Percentiles rank a stretch among this genome's conserved stretches.
phyloP scores from a whole-genome alignment of 2,329 filamentous ascomycete species.

The Colletotrichum nymphaeae region DNA sequence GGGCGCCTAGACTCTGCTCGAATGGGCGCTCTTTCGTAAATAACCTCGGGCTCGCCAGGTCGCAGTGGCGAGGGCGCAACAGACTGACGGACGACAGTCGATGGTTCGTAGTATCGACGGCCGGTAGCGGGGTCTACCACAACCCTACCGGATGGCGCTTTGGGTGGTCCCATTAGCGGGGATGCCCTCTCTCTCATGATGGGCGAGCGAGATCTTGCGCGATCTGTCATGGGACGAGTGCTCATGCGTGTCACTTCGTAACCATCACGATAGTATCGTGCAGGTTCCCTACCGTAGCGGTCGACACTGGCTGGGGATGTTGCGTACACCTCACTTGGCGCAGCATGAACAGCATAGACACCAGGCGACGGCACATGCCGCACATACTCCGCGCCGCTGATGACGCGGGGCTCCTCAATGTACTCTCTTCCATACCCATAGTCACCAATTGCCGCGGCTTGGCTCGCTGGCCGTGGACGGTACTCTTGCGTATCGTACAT shows the following conservation, averaged over 20 bases:
- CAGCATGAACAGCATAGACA: slow-evolving; percentile 50
- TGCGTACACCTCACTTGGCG: slow-evolving; percentile 50
- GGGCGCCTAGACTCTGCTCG: slow-evolving; percentile 64
- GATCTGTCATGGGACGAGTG: slow-evolving; percentile 60
- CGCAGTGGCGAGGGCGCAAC: slow-evolving; percentile 57
- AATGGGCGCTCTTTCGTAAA: slow-evolving; percentile 74
- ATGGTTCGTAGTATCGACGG: slow-evolving; percentile 77
- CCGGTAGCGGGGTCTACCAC: slow-evolving; percentile 82
- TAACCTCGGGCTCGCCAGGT: slow-evolving; percentile 62
- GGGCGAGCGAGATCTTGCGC: slow-evolving; percentile 61
- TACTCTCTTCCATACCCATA: slow-evolving; percentile 48
- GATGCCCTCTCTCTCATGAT: slow-evolving; percentile 55
- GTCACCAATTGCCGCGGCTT: slow-evolving; percentile 4
- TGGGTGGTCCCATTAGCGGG: slow-evolving; percentile 62
- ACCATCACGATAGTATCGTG: slow-evolving; percentile 57
- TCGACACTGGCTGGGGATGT: slow-evolving; percentile 56
- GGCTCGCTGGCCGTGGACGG: slow-evolving; percentile 40
- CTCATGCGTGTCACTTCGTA: slow-evolving; percentile 57
- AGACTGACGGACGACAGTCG: slow-evolving; percentile 61
- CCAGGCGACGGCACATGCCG: slow-evolving; percentile 52
- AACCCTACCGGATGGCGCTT: slow-evolving; percentile 72
- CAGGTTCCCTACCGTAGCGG: slow-evolving; percentile 52
- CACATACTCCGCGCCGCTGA: slow-evolving; percentile 47
- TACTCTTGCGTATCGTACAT: slow-evolving; percentile 42
- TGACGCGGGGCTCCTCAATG: slow-evolving; percentile 44